Evolutionary conservation across 495 filamentous ascomycete genomes (phyloP).

Genomic region (Penicillium antarcticum): DNA sequence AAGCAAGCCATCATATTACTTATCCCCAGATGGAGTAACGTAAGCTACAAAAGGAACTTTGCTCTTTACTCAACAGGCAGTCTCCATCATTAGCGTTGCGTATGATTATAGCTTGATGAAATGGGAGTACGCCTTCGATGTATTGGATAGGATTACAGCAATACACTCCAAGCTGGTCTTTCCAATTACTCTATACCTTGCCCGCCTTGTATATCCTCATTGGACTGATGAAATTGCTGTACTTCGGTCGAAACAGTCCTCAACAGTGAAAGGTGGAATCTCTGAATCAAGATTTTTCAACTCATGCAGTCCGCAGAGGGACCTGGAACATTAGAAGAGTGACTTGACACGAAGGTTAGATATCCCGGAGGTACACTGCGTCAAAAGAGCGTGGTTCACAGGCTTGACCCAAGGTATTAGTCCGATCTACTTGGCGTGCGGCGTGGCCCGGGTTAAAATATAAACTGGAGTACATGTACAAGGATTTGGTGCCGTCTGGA

Average conservation of each 20-base stretch:
- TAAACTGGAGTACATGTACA: not conserved
- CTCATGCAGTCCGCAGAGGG: constrained; percentile 10
- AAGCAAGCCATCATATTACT: no score
- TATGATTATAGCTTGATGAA: no score
- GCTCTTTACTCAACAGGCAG: no score
- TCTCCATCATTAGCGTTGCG: no score
- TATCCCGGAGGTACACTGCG: not conserved
- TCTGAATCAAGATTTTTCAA: not conserved
- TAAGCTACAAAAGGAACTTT: no score
- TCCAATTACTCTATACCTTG: not conserved
- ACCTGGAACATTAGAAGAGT: not conserved
- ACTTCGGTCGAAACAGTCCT: not conserved
- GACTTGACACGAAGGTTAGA: not conserved
- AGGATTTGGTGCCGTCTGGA: not conserved
- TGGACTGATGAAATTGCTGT: no score
- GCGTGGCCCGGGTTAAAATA: constrained; percentile 7
- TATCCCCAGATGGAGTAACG: no score
- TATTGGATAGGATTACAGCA: no score
- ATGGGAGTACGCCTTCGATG: no score
- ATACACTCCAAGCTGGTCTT: no score
- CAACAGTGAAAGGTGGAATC: not conserved
- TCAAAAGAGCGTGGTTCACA: not conserved
- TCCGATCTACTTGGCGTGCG: constrained; percentile 4
- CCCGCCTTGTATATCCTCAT: not conserved
- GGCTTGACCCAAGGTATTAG: not conserved